phyloP scores from a whole-genome alignment of 2,329 filamentous ascomycete species.

The Colletotrichum sp. region DNA sequence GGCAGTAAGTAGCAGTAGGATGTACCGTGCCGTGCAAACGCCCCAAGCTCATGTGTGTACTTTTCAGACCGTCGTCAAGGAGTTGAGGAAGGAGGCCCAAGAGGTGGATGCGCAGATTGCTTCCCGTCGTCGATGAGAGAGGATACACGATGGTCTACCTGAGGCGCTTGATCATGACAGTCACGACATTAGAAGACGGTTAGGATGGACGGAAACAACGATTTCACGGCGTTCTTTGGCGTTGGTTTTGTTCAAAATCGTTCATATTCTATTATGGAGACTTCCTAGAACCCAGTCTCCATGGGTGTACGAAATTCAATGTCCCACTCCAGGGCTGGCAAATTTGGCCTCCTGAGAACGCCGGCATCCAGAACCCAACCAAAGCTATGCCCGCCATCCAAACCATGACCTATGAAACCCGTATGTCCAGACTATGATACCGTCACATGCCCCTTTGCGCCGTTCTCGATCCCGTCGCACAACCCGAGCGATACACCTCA shows the following conservation, averaged over 20 bases:
- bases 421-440: conserved; percentile 12
- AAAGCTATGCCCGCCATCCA: neutral
- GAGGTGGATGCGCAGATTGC: conserved; percentile 49
- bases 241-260: neutral
- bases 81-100: conserved; percentile 62
- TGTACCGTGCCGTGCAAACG: neutral
- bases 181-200: neutral
- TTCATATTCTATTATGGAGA: conserved; percentile 9
- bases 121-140: conserved; percentile 26
- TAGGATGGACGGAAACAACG: neutral
- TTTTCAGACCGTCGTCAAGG: conserved; percentile 62
- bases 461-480: neutral
- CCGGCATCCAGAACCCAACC: neutral
- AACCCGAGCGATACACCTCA: neutral
- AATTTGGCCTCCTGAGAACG: neutral
- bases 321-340: neutral
- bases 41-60: neutral
- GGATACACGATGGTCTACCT: neutral
- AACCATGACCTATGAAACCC: neutral
- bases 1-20: conserved; percentile 65
- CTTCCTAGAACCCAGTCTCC: conserved; percentile 1
- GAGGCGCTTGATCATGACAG: neutral
- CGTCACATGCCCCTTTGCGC: neutral
- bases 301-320: neutral
- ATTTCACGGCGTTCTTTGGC: conserved; percentile 2